These are phyloP conservation scores for Epichloe typhina DNA, from an alignment of 2,329 filamentous ascomycete species.

Conservation along the genomic window DNA sequence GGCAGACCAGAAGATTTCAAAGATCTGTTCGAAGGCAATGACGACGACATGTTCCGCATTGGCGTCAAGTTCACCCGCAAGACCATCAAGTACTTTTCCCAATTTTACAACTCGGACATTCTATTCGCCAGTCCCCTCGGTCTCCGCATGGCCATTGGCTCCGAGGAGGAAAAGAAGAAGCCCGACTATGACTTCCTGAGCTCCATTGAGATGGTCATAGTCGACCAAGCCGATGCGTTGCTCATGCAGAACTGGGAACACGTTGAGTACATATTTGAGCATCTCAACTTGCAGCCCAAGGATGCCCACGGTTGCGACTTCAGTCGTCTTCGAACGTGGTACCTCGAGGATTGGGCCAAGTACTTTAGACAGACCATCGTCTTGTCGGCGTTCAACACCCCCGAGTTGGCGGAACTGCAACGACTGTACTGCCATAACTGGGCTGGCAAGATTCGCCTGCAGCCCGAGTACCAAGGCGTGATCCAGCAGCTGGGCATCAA, in stretches of 20 bases:
- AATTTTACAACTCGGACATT: slow-evolving; percentile 94
- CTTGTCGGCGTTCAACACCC: slow-evolving; percentile 71
- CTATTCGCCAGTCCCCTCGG: slow-evolving; percentile 85
- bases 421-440: slow-evolving; percentile 67
- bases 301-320: slow-evolving; percentile 91
- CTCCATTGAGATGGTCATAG: slow-evolving; percentile 79
- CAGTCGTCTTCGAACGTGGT: slow-evolving; percentile 78
- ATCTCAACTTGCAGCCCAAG: slow-evolving; percentile 81
- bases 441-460: slow-evolving; percentile 64
- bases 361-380: slow-evolving; percentile 78
- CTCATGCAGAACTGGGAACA: slow-evolving; percentile 99
- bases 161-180: slow-evolving; percentile 47
- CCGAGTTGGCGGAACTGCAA: slow-evolving; percentile 72
- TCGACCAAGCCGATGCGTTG: slow-evolving; percentile 86
- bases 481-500: slow-evolving; percentile 61
- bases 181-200: slow-evolving; percentile 82
- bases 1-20: slow-evolving; percentile 77
- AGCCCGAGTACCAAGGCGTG: slow-evolving; percentile 53
- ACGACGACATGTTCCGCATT: slow-evolving; percentile 92
- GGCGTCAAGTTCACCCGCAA: slow-evolving; percentile 97
- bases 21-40: slow-evolving; percentile 84
- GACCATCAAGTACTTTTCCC: slow-evolving; percentile 85
- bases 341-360: slow-evolving; percentile 74
- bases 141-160: slow-evolving; percentile 78
- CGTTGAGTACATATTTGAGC: slow-evolving; percentile 78